These are phyloP conservation scores for Coniella vitis DNA, from an alignment of 2,329 filamentous ascomycete genomes.

Conservation along the genomic window DNA sequence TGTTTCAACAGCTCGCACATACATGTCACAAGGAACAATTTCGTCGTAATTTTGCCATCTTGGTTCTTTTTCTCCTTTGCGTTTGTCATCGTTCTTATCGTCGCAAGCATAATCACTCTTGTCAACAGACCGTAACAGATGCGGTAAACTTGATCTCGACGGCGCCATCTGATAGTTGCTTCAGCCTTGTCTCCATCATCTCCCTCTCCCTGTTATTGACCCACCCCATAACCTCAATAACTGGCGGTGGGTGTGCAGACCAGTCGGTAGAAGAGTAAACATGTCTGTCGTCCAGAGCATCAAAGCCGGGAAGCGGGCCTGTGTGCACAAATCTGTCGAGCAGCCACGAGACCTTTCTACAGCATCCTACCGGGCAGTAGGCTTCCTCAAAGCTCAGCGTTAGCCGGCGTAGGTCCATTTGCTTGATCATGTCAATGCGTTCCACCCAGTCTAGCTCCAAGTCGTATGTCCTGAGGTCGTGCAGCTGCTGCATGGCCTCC, in stretches of 20 bases:
- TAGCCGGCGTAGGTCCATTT: slow-evolving; percentile 8
- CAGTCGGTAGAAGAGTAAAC: neutral
- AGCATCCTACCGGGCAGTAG: slow-evolving; percentile 9
- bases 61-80: no score
- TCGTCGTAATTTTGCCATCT: no score
- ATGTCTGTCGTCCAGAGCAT: neutral
- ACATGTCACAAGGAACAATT: no score
- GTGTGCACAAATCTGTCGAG: neutral
- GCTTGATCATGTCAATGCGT: slow-evolving; percentile 5
- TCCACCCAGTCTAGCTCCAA: slow-evolving; percentile 7
- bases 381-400: slow-evolving; percentile 6
- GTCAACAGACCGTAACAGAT: no score
- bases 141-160: no score
- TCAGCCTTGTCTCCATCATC: neutral
- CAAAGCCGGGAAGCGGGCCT: neutral
- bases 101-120: no score
- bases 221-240: slow-evolving; percentile 4
- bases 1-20: no score
- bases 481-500: neutral
- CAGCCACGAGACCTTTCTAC: slow-evolving; percentile 9
- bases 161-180: no score
- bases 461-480: neutral
- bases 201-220: neutral
- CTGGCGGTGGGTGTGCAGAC: neutral
- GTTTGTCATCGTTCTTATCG: no score